phyloP scores from a whole-genome alignment of 2,329 filamentous ascomycete species.

The Plectosphaerella plurivora region DNA sequence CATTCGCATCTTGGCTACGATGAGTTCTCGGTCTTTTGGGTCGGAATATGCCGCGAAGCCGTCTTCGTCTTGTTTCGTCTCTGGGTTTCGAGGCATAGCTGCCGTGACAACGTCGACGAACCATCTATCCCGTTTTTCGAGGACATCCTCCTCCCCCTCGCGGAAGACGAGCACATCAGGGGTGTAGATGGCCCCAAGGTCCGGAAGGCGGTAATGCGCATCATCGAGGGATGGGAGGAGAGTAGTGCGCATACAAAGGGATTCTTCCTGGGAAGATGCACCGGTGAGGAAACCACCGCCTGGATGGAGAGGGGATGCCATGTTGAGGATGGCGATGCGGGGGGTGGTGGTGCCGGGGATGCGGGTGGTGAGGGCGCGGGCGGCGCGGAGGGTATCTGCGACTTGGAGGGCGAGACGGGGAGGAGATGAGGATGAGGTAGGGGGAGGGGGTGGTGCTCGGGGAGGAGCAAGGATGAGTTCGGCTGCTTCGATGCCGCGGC shows the following conservation, averaged over 20 bases:
- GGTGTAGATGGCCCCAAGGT: slow-evolving; percentile 51
- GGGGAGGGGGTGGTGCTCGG: background rate
- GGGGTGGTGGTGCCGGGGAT: background rate
- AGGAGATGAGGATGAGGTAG: background rate
- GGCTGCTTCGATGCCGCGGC: slow-evolving; percentile 46
- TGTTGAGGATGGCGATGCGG: slow-evolving; percentile 54
- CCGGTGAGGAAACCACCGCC: slow-evolving; percentile 59
- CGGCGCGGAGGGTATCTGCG: slow-evolving; percentile 50
- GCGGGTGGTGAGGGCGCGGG: slow-evolving; percentile 26
- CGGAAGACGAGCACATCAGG: slow-evolving; percentile 57
- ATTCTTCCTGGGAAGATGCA: slow-evolving; percentile 57
- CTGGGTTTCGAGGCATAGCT: slow-evolving; percentile 55
- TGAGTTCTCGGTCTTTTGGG: slow-evolving; percentile 45
- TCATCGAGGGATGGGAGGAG: slow-evolving; percentile 54
- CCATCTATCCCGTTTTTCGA: slow-evolving; percentile 45
- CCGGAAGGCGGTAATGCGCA: slow-evolving; percentile 55
- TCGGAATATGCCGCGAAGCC: slow-evolving; percentile 31
- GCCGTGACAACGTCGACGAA: slow-evolving; percentile 56
- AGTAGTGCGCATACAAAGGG: slow-evolving; percentile 56
- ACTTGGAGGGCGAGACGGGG: slow-evolving; percentile 40
- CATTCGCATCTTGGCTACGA: slow-evolving; percentile 50
- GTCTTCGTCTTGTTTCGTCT: slow-evolving; percentile 33
- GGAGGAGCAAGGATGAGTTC: slow-evolving; percentile 38
- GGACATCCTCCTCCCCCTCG: slow-evolving; percentile 22
- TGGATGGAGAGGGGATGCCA: slow-evolving; percentile 57